Evolutionary conservation across 495 filamentous ascomycete genomes (phyloP).

Genomic region (Echria macrotheca): DNA sequence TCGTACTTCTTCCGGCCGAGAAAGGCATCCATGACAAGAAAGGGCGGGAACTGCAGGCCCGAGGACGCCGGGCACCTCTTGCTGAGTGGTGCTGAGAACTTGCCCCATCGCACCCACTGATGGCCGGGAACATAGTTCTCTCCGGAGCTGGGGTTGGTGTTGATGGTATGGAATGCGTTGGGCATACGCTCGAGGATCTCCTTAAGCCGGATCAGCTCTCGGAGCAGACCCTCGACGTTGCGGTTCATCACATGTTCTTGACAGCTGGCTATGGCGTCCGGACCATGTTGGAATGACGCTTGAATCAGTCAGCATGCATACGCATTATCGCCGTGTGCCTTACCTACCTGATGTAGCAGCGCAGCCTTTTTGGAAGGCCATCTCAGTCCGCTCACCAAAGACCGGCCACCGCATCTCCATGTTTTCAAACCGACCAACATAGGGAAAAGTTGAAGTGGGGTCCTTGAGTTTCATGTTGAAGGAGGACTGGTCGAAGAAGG

Average conservation of each 20-base stretch:
- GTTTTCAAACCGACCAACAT: constrained; percentile 43
- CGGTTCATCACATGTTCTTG: constrained; percentile 49
- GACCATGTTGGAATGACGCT: constrained; percentile 41
- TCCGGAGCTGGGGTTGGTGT: constrained; percentile 45
- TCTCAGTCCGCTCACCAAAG: constrained; percentile 45
- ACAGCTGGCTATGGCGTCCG: constrained; percentile 42
- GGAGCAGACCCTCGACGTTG: constrained; percentile 43
- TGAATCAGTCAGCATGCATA: neutral
- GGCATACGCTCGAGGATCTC: constrained; percentile 48
- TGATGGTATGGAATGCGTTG: constrained; percentile 48
- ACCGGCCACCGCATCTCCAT: constrained; percentile 50
- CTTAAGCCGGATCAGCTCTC: constrained; percentile 43
- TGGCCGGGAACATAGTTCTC: constrained; percentile 41
- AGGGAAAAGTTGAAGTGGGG: constrained; percentile 41
- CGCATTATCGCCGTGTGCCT: no score
- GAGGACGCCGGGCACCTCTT: constrained; percentile 49
- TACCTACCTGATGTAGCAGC: constrained; percentile 35
- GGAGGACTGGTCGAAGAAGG: constrained; percentile 46
- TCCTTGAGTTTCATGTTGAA: constrained; percentile 48
- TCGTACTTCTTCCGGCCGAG: constrained; percentile 45
- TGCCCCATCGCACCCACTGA: constrained; percentile 41
- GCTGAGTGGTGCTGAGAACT: constrained; percentile 44
- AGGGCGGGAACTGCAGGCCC: constrained; percentile 44
- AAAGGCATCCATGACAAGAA: constrained; percentile 50
- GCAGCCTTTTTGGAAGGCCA: constrained; percentile 42